Evolutionary conservation across 495 filamentous ascomycete genomes (phyloP), one percentile per base, ranked within the genome.

Genomic region (Penicillium lividum): DNA sequence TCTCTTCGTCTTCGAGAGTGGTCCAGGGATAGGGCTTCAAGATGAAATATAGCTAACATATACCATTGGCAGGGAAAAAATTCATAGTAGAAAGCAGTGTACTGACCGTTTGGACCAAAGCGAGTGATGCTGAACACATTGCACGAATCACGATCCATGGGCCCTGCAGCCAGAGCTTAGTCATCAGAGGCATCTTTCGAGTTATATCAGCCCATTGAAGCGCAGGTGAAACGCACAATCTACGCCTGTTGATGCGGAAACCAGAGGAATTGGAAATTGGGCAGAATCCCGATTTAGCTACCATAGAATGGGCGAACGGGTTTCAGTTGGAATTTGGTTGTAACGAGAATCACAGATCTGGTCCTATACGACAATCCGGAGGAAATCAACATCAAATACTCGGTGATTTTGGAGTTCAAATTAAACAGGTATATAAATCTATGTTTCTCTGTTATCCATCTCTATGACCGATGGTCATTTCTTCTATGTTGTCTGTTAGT

Each of bases 91-190:
- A 40, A 16, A 11, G 22, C 9, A 38, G 6, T 18, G 52, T 47
- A 56, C 53, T 56, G 27, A 56, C 53, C 34, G n/a, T 33, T 56
- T 34, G 27, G 38, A 7, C 55, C 15, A 48, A 44, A 11, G 34
- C n/a, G 25, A 43, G 51, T 13, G 46, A 56, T 56, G 27, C 53
- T 61, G 53, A 53, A 53, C 47, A 28, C 54, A 45, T 13, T 29
- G 47, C 48, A 18, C 44, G 57, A 50, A 33, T 28, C 47, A 50
- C 33, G 47, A 28, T 22, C 22, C 22, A 50, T 50, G 28, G n/a
- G 28, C 13, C 46, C 46, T 30, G 47, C 28, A 50, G 16, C 11
- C 13, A 7, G 46, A 22, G 53, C 42, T 56, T 56, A 56, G 53
- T 56, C 53, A 56, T 47, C 29, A 9, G 6, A 8, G 22, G 18